Conservation (phyloP, 1,284 basidiomycete genomes). For the Puccinia horiana region DNA sequence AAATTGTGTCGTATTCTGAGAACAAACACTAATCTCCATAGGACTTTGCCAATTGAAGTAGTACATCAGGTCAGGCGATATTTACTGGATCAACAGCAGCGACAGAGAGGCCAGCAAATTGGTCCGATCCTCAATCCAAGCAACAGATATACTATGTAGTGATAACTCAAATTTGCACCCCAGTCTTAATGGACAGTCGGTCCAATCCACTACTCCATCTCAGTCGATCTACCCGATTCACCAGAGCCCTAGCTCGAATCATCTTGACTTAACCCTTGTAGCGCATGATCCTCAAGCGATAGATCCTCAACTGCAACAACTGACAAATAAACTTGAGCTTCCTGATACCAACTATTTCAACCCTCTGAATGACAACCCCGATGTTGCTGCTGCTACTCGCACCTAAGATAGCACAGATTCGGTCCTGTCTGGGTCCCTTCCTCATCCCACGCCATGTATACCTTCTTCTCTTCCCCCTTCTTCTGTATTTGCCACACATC, state of each 20-base stretch:
- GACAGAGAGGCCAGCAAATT: background rate
- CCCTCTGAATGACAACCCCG: background rate
- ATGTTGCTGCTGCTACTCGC: no score
- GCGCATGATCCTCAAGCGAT: background rate
- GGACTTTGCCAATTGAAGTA: constrained; percentile 28
- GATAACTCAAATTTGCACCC: background rate
- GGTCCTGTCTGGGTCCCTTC: no score
- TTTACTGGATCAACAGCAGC: constrained; percentile 42
- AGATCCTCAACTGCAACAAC: constrained; percentile 13
- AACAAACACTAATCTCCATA: constrained; percentile 20
- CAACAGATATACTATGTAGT: background rate
- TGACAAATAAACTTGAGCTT: background rate
- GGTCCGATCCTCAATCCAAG: background rate
- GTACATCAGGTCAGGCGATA: constrained; percentile 39
- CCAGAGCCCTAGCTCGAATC: background rate
- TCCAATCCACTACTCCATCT: background rate
- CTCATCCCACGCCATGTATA: no score
- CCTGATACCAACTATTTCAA: background rate
- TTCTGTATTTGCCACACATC: no score
- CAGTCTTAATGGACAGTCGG: background rate
- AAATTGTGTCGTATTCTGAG: constrained; percentile 31
- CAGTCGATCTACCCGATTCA: background rate
- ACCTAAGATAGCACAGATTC: no score
- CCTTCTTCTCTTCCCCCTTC: no score
- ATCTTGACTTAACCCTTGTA: no score